Evolutionary conservation across 176 grass and related monocot genomes (phyloP).

Genomic region (Luzula sylvatica): DNA sequence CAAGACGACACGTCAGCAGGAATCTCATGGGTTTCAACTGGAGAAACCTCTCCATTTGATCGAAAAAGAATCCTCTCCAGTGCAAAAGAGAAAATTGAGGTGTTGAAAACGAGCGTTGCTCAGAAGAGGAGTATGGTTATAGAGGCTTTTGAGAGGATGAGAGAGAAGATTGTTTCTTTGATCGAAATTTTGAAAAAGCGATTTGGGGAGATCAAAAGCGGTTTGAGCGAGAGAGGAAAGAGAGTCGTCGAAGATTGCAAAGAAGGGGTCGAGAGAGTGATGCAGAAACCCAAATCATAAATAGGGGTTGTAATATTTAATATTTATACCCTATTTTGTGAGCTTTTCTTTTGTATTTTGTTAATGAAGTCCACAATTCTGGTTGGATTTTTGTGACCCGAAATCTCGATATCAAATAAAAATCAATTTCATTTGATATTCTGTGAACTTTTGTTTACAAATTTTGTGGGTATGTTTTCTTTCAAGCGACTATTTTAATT

Average conservation of each 20-base stretch:
- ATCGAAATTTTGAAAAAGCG: constrained; percentile 46
- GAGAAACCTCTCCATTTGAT: constrained; percentile 42
- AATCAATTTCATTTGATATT: too few relatives aligned
- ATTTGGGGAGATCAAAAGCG: constrained; percentile 13
- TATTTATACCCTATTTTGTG: not conserved
- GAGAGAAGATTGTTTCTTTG: constrained; percentile 47
- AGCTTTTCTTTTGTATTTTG: not conserved
- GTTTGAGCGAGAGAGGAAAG: constrained; percentile 30
- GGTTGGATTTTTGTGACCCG: too few relatives aligned
- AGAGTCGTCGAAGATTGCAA: constrained; percentile 67
- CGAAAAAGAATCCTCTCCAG: constrained; percentile 36
- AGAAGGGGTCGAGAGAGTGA: constrained; percentile 56
- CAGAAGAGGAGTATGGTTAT: constrained; percentile 40
- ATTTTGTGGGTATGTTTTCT: too few relatives aligned
- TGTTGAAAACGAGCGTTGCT: constrained; percentile 37
- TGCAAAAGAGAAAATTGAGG: constrained; percentile 32
- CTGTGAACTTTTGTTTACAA: too few relatives aligned
- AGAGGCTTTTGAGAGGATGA: constrained; percentile 42
- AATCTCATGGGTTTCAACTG: constrained; percentile 57
- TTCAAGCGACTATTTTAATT: too few relatives aligned
- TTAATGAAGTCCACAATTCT: not conserved
- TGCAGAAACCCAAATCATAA: constrained; percentile 60
- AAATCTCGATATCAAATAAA: too few relatives aligned
- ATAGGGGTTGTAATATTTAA: constrained; percentile 1
- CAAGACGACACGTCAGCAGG: constrained; percentile 52